Evolutionary conservation across 148 eudicot genomes (phyloP).

Genomic region (Oxyria digyna): DNA sequence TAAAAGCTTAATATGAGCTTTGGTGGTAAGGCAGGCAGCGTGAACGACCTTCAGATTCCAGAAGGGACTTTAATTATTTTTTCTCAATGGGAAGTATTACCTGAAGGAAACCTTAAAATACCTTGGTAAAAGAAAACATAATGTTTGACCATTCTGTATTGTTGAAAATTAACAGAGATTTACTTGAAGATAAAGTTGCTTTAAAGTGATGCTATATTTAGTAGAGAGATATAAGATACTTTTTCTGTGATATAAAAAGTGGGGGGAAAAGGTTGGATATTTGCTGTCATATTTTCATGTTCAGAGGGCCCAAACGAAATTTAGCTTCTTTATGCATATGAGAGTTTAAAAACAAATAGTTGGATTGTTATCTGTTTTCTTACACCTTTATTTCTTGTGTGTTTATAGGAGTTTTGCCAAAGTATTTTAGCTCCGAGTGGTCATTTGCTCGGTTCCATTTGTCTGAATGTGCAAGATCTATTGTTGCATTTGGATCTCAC

Average conservation of each 20-base stretch:
- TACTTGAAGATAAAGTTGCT: not conserved
- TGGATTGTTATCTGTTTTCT: not conserved
- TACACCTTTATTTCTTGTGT: no score
- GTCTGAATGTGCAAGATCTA: slow-evolving; percentile 54
- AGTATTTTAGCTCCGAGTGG: slow-evolving; percentile 96
- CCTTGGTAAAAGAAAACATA: not conserved
- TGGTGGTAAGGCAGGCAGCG: not conserved
- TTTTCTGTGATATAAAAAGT: not conserved
- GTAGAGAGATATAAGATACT: not conserved
- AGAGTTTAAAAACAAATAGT: not conserved
- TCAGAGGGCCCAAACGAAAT: not conserved
- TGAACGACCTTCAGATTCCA: not conserved
- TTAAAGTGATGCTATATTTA: not conserved
- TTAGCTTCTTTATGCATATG: not conserved
- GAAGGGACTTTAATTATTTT: not conserved
- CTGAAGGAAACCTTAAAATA: not conserved
- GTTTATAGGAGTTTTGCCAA: slow-evolving; percentile 36
- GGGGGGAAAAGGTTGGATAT: not conserved
- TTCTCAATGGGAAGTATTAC: not conserved
- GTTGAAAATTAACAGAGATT: not conserved
- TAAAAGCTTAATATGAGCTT: not conserved
- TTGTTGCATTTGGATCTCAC: slow-evolving; percentile 79
- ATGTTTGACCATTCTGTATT: not conserved
- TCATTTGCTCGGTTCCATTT: slow-evolving; percentile 91
- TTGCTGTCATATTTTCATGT: not conserved